Base-by-base conservation (phyloP, 805 yeast genomes). In the Schizosaccharomyces japonicus region DNA sequence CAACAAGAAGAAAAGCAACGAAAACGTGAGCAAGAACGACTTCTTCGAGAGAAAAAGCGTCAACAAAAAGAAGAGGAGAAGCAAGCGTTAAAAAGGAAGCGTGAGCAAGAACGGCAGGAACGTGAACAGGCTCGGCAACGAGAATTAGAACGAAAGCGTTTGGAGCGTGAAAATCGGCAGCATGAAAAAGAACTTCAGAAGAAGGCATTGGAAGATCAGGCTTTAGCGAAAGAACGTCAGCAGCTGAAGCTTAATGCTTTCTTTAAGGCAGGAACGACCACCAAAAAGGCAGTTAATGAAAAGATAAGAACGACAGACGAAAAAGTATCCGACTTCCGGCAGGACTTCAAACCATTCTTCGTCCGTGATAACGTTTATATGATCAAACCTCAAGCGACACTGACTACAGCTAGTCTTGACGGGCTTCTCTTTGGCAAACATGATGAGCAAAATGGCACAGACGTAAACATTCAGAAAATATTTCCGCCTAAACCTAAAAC, bases 181-280 rank as follows among this genome's bases (percentile, higher is more conserved):
- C 40, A 33, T 11, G 53, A 48, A 29, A 29, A 50, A 15, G 53
- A 54, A 47, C 52, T 52, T 19, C 42, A 26, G 17, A 26, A 33
- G 45, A 32, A 47, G 4, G n/a, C 23, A 19, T 13, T 7, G 13
- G 27, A 36, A 21, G 42, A 36, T 7, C 42, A 36, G 11, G 6
- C 13, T n/a, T 15, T 21, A 7, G 23, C 8, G 7, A 36, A 19
- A 23, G 42, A 36, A 36, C 17, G 23, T n/a, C 42, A 36, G 26
- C 42, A 36, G n/a, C 27, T 36, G 3, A 15, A 19, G 23, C 13
- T 36, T 8, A 36, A 36, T 23, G 23, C 7, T 23, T 36, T 36
- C n/a, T 36, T 36, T n/a, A 15, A 25, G 13, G 23, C 5, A 36
- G 42, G 42, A 29, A 13, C 13, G 7, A 13, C 7, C 11, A 29